Conservation (phyloP, 441 rosid species). For the Adansonia grandidieri region DNA sequence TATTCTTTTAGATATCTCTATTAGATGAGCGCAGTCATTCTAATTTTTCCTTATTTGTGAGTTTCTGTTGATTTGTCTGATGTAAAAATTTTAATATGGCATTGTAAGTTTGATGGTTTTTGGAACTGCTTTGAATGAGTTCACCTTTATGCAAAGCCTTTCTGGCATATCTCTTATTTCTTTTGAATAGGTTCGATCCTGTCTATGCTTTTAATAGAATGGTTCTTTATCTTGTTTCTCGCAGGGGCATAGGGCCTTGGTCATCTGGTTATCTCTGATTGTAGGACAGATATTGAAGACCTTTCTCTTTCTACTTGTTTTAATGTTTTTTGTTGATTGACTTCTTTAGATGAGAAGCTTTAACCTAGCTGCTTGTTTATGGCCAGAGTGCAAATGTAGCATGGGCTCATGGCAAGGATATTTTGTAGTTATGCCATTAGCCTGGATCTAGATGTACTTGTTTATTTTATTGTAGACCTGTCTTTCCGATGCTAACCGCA, state of each 20-base stretch:
- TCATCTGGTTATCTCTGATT: constrained; percentile 41
- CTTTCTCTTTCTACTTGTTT: constrained; percentile 32
- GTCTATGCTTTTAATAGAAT: constrained; percentile 24
- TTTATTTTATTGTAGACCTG: constrained; percentile 34
- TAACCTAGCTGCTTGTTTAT: constrained; percentile 38
- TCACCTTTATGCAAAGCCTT: neutral
- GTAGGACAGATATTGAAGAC: constrained; percentile 56
- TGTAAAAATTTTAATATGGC: neutral
- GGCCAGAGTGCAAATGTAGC: constrained; percentile 52
- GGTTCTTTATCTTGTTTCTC: constrained; percentile 22
- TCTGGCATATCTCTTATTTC: neutral
- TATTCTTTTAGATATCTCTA: neutral
- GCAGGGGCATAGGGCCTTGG: constrained; percentile 55
- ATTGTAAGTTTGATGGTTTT: neutral
- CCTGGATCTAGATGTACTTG: constrained; percentile 42
- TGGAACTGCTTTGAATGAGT: neutral
- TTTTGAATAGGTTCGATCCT: neutral
- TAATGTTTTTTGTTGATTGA: constrained; percentile 50
- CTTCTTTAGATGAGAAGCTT: constrained; percentile 50
- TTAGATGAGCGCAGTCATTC: neutral
- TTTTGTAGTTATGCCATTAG: constrained; percentile 58
- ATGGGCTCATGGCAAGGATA: constrained; percentile 50
- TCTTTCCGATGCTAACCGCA: constrained; percentile 45
- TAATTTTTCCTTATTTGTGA: neutral
- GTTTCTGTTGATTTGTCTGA: neutral